Evolutionary conservation across 768 basidiomycete genomes (phyloP), one percentile per base, ranked within the genome.

Genomic region (Mycena haematopus): DNA sequence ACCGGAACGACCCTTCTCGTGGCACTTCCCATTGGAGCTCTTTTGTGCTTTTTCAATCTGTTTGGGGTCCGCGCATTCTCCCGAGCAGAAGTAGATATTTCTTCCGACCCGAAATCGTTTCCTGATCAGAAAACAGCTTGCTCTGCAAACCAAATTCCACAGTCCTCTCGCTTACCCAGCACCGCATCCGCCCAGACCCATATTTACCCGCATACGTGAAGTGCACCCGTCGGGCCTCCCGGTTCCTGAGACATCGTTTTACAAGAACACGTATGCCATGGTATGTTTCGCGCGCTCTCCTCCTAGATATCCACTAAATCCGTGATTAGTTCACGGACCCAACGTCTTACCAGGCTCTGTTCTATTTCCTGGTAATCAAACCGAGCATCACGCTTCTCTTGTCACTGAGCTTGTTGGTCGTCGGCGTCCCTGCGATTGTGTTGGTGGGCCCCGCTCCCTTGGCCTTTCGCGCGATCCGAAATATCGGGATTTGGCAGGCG

Each of bases 321-420:
- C 44, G 27, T 10, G 6, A 49, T 21, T 66, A 92, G 91, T 93
- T 93, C 75, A 87, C 88, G 44, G 92, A 93, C 69, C 77, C 89
- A 40, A 91, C 89, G 6, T 90, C 92, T 19, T 93, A 92, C 74
- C 90, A 91, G 77, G 88, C 92, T 0, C 81, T 94, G 3, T 93
- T 94, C 79, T 93, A 94, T 73, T 94, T 94, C 76, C 82, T 94
- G 63, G 90, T 93, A 52, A 87, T 94, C 78, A 94, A 94, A 72
- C 91, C 92, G 2, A 81, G 85, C 31, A 90, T 93, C 73, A 92
- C 91, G 1, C 74, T 94, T 27, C 76, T 89, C 19, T 77, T 93
- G 36, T 82, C 84, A 6, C 72, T 91, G 15, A 66, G 77, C 22
- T 71, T 91, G 52, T 40, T 91, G 17, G 74, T 84, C 15, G 63